These are phyloP conservation scores for Rhododendron ovatum DNA, from an alignment of 148 eudicot genomes.

Conservation along the genomic window DNA sequence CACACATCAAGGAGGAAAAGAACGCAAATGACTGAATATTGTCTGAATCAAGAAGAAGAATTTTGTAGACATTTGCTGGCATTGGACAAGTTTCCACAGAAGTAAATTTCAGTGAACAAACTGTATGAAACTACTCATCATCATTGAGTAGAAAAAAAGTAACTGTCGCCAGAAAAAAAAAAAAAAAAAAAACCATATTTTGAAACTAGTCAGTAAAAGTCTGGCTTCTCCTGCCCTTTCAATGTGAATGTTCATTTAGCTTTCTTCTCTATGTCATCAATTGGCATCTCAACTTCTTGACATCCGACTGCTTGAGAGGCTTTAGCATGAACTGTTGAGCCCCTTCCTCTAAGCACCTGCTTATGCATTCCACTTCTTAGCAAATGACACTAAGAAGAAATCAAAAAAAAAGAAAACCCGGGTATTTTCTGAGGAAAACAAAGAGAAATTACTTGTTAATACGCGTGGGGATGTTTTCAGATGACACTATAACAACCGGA, in stretches of 20 bases:
- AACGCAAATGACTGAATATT: neutral
- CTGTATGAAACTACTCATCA: neutral
- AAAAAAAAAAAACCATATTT: neutral
- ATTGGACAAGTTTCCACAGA: neutral
- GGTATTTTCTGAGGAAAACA: neutral
- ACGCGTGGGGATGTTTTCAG: slow-evolving; percentile 68
- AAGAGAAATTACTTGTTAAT: slow-evolving; percentile 44
- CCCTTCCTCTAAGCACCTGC: slow-evolving; percentile 81
- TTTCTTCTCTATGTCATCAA: slow-evolving; percentile 25
- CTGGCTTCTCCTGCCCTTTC: neutral
- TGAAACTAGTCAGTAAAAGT: neutral
- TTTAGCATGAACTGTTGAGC: slow-evolving; percentile 71
- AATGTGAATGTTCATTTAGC: slow-evolving; percentile 1
- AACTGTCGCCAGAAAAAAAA: neutral
- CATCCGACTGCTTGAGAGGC: slow-evolving; percentile 61
- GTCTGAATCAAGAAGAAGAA: neutral
- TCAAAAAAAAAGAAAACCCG: neutral
- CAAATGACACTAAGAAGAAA: neutral
- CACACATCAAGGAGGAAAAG: neutral
- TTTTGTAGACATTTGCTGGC: neutral
- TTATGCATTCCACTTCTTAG: neutral
- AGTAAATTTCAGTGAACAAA: neutral
- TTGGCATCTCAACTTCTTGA: slow-evolving; percentile 45
- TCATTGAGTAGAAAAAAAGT: neutral
- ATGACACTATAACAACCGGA: slow-evolving; percentile 80